phyloP scores from a whole-genome alignment of 1,284 basidiomycete genomes.

The Ganoderma lucidum region DNA sequence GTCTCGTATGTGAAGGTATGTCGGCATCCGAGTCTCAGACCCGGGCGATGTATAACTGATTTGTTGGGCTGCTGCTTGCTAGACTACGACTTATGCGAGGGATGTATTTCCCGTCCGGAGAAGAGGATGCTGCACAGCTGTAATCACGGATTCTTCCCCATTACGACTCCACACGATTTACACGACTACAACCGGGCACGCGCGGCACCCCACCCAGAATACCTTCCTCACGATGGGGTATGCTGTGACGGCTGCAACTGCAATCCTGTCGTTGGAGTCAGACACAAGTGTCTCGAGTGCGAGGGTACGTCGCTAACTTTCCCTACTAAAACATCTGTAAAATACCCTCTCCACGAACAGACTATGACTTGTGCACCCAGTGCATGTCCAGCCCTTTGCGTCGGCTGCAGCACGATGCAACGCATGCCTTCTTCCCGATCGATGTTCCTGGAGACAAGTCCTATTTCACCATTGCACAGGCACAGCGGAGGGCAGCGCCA shows the following conservation, averaged over 20 bases:
- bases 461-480: neutral
- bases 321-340: neutral
- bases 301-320: slow-evolving; percentile 42
- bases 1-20: slow-evolving; percentile 70
- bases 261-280: slow-evolving; percentile 54
- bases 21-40: neutral
- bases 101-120: slow-evolving; percentile 50
- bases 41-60: no score
- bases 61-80: neutral
- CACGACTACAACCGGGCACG: slow-evolving; percentile 36
- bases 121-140: slow-evolving; percentile 25
- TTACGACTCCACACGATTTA: slow-evolving; percentile 56
- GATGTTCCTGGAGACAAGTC: slow-evolving; percentile 18
- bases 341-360: slow-evolving; percentile 34
- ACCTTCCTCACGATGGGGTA: slow-evolving; percentile 12
- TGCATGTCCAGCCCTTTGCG: slow-evolving; percentile 63
- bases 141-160: slow-evolving; percentile 69
- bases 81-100: slow-evolving; percentile 71
- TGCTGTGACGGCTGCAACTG: slow-evolving; percentile 76
- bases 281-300: slow-evolving; percentile 71
- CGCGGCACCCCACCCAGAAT: neutral
- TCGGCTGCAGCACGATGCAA: slow-evolving; percentile 22
- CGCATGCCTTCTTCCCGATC: slow-evolving; percentile 23
- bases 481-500: neutral
- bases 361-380: slow-evolving; percentile 74